Base-by-base conservation (phyloP, 192 early-diverging fungal genomes). In the Rhizophlyctis rosea region DNA sequence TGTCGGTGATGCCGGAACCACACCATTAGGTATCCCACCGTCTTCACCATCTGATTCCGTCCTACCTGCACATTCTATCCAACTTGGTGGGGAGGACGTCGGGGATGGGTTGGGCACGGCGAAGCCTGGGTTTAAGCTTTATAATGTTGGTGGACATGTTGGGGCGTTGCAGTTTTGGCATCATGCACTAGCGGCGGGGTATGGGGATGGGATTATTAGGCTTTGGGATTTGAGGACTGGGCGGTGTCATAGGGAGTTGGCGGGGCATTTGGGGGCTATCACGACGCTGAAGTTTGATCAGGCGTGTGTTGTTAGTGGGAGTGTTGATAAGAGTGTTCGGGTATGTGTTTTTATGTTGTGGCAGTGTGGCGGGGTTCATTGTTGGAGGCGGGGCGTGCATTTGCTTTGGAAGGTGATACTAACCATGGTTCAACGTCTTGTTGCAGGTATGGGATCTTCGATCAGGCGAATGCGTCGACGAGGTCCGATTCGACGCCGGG, bases 401-500 rank as follows among this genome's bases (percentile, higher is more conserved):
- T n/a, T n/a, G n/a, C n/a, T n/a, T n/a, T n/a, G n/a, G n/a, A n/a
- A n/a, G n/a, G n/a, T n/a, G n/a, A n/a, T n/a, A n/a, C n/a, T 21
- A 11, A 16, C 54, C n/a, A 9, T 24, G n/a, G n/a, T n/a, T n/a
- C n/a, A n/a, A n/a, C n/a, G 24, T 13, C 14, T 67, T 28, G 30
- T 66, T 39, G 9, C 49, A 72, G 69, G 69, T 76, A 14, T 76
- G 75, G 75, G 75, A 76, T 57, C 57, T 76, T 3, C 59, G 75
- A 39, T 57, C 58, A 27, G 75, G 75, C 33, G 54, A 73, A 35
- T 49, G 57, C 16, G 47, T 62, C 2, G 67, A 76, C 21, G 21
- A 64, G 9, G 44, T 76, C 52, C 61, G 64, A 4, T 57, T 68
- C 34, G 50, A 61, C 32, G 55, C 51, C 30, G 25, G 57, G 33